phyloP scores from a whole-genome alignment of 1,284 basidiomycete genomes.

The Rhodotorula sp. region DNA sequence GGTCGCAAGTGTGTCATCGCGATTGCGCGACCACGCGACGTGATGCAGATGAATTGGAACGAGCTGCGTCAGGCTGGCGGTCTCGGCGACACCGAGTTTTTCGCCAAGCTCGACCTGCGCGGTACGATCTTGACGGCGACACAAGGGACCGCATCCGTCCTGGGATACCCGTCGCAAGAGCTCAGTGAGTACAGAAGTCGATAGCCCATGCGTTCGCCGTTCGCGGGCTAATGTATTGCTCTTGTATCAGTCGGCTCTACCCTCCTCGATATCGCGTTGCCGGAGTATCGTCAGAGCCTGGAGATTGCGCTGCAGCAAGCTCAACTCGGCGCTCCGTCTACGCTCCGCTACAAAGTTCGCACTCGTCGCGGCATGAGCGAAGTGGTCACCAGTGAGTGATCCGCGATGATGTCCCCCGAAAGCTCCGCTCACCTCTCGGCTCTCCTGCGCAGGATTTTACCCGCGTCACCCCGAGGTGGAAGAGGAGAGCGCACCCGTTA shows the following conservation, averaged over 20 bases:
- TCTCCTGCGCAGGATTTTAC: slow-evolving; percentile 29
- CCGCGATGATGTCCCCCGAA: neutral
- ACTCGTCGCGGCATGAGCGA: slow-evolving; percentile 19
- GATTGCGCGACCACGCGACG: slow-evolving; percentile 66
- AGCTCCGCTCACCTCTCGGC: neutral
- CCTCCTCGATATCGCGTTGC: slow-evolving; percentile 22
- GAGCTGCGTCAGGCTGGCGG: slow-evolving; percentile 40
- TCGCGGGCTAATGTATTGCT: neutral
- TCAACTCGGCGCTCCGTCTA: slow-evolving; percentile 21
- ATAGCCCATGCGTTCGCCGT: no score
- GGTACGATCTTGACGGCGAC: slow-evolving; percentile 43
- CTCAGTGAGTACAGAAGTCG: slow-evolving; percentile 3
- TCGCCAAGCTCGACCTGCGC: slow-evolving; percentile 39
- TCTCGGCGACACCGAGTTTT: slow-evolving; percentile 44
- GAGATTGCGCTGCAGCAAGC: slow-evolving; percentile 30
- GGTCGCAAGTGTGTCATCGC: slow-evolving; percentile 78
- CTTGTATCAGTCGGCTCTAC: slow-evolving; percentile 23
- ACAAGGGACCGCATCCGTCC: slow-evolving; percentile 32
- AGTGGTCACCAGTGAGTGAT: slow-evolving; percentile 35
- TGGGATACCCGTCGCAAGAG: slow-evolving; percentile 6
- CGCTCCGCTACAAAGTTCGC: slow-evolving; percentile 32
- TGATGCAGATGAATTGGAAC: slow-evolving; percentile 65
- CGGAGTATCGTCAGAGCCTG: slow-evolving; percentile 22
- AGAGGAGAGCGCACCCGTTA: slow-evolving; percentile 6
- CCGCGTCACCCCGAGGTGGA: slow-evolving; percentile 29